Conservation (phyloP, 1,284 basidiomycete genomes). For the Tilletia setariae region DNA sequence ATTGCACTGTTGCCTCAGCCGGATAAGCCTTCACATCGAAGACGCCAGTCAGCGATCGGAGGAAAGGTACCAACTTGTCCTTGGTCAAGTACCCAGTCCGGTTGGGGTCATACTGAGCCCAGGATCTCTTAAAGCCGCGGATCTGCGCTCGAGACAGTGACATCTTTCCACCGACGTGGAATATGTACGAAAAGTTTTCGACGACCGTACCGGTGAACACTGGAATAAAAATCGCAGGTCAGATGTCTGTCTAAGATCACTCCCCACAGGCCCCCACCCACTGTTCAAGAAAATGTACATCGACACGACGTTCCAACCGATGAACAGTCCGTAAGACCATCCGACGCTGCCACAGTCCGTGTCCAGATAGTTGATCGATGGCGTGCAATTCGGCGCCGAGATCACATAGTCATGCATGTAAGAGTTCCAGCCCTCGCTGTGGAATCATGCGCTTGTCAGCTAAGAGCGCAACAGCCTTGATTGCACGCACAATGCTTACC, state of each 20-base stretch:
- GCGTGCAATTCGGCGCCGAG: slow-evolving; percentile 76
- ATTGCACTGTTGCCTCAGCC: slow-evolving; percentile 26
- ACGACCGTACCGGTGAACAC: slow-evolving; percentile 74
- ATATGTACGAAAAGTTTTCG: slow-evolving; percentile 94
- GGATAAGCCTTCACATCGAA: slow-evolving; percentile 46
- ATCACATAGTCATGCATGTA: slow-evolving; percentile 58
- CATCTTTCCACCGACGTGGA: slow-evolving; percentile 79
- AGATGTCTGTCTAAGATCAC: no score
- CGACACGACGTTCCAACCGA: slow-evolving; percentile 92
- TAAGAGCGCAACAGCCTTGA: neutral
- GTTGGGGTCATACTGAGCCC: slow-evolving; percentile 77
- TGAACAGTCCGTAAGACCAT: slow-evolving; percentile 86
- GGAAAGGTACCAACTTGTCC: slow-evolving; percentile 74
- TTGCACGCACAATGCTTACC: slow-evolving; percentile 25
- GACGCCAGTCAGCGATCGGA: slow-evolving; percentile 55
- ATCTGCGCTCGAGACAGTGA: slow-evolving; percentile 72
- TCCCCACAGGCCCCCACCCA: slow-evolving; percentile 64
- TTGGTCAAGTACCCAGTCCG: slow-evolving; percentile 74
- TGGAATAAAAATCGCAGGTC: slow-evolving; percentile 6
- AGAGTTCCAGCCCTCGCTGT: slow-evolving; percentile 49
- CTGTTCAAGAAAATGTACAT: slow-evolving; percentile 83
- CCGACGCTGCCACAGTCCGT: slow-evolving; percentile 84
- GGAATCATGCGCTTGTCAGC: no score
- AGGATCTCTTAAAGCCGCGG: slow-evolving; percentile 79
- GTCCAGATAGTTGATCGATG: slow-evolving; percentile 62